Percentiles rank a stretch among this genome's conserved stretches.
These are phyloP conservation scores for Backusella luteola DNA, from an alignment of 192 early-diverging fungal species.

Conservation along the genomic window DNA sequence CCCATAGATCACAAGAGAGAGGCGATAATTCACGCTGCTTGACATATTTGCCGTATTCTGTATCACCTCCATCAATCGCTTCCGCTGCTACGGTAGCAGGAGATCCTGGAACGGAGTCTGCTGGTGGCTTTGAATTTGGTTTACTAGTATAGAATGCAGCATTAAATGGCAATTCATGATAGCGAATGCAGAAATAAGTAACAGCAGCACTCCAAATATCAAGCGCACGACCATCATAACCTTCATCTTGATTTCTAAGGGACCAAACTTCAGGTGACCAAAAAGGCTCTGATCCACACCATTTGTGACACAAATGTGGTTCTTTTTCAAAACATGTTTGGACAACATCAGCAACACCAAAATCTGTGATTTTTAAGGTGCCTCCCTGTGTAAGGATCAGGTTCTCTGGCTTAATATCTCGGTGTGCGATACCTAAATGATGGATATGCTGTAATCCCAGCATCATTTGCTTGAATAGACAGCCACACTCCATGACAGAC, in stretches of 20 bases:
- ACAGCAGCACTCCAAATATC: slow-evolving; percentile 97
- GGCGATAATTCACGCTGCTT: slow-evolving; percentile 13
- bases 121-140: not conserved
- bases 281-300: slow-evolving; percentile 94
- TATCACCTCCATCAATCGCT: slow-evolving; percentile 57
- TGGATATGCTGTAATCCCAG: slow-evolving; percentile 90
- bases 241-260: slow-evolving; percentile 54
- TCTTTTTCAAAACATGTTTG: slow-evolving; percentile 74
- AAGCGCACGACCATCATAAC: slow-evolving; percentile 87
- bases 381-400: slow-evolving; percentile 80
- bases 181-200: slow-evolving; percentile 83
- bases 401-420: slow-evolving; percentile 86
- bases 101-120: slow-evolving; percentile 3
- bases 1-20: slow-evolving; percentile 57
- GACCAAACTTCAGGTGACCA: slow-evolving; percentile 91
- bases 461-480: slow-evolving; percentile 93
- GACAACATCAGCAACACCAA: slow-evolving; percentile 97
- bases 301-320: slow-evolving; percentile 78
- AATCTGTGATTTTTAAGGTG: slow-evolving; percentile 96
- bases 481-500: slow-evolving; percentile 79
- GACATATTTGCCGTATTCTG: slow-evolving; percentile 54
- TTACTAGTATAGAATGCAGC: slow-evolving; percentile 6
- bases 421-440: slow-evolving; percentile 93
- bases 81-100: slow-evolving; percentile 68
- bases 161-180: slow-evolving; percentile 46